Base-by-base conservation (phyloP, 106 monocot genomes). In the Dendrobium huoshanense region DNA sequence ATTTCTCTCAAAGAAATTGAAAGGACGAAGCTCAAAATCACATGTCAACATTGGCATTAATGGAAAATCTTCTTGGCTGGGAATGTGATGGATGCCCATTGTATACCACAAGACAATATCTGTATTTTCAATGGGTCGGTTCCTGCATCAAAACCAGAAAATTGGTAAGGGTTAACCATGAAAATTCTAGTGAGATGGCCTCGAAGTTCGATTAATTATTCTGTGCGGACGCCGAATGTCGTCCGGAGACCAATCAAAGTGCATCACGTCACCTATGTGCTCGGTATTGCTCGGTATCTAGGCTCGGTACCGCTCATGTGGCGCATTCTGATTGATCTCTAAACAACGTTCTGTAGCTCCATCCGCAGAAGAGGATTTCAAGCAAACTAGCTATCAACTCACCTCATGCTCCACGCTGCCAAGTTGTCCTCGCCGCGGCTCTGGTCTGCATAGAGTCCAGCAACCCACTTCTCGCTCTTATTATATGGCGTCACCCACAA, bases 1-100 rank as follows among this genome's bases (percentile, higher is more conserved):
- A 76, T 91, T 94, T 17, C 84, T 91, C 78, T 94, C 89, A 24
- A 94, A 94, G 83, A 94, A 94, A 25, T 94, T 94, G 42, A 81
- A 78, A 16, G 91, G 94, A 24, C 86, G 80, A 25, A 94, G 91
- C 77, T 94, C 94, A 61, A 91, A 86, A 27, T 84, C 86, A 41
- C 86, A 83, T 27, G 61, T 79, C 73, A 91, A 27, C 75, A 74
- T 79, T 1, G 91, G 87, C 89, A 94, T 89, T 80, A 94, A 43
- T 3, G 94, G 86, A 61, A 81, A 89, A 72, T 89, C 89, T 68
- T 89, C 86, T 79, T 86, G 83, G 25, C 55, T 82, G 5, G 89
- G 90, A 5, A 90, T 43, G 68, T 90, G 92, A 74, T 90, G 92
- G 37, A 88, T 83, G 0, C 92, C 92, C 16, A 79, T 45, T 0